Base-by-base conservation (phyloP, 2,329 filamentous ascomycete species). In the Fusarium napiforme region DNA sequence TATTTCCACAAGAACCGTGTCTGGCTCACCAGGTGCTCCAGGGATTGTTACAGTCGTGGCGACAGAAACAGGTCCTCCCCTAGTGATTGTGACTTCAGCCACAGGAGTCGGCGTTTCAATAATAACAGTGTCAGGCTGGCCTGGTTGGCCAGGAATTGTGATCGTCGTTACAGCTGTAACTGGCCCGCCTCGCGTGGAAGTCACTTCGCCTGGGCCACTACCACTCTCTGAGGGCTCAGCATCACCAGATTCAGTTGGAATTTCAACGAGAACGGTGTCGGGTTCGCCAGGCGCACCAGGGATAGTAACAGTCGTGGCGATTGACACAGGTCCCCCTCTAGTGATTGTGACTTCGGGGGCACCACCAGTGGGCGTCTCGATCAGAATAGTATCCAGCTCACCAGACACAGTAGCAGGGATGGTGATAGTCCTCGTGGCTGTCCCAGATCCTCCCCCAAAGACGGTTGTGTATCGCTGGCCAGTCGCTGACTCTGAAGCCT, bases 281-380 rank as follows among this genome's bases (percentile, higher is more conserved):
- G 45, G 65, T 12, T 42, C 58, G 5, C 65, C 67, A 4, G 58
- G 63, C 18, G 6, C 26, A 4, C 64, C 65, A 12, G 56, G 36
- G 1, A 68, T 10, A 7, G 56, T 62, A 2, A 68, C n/a, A 1
- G 64, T 69, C 4, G 64, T 69, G 4, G 23, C 11, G 1, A 56
- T 28, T 4, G 69, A 60, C 2, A 19, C 53, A 18, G 69, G 36
- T 0, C 69, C 69, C 1, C 64, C 69, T 9, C 63, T 64, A 0
- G 49, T 37, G 3, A 73, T 58, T 3, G 71, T 73, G 12, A 57
- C 49, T 5, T 63, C 43, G 1, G 34, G 23, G 55, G 9, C 15
- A 36, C 36, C 30, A 6, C 28, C 57, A 30, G 64, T 68, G 9
- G 66, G 66, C 0, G 66, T 69, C n/a, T 69, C 43, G 2, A 69